Evolutionary conservation across 352 stramenopile genomes (phyloP).

Genomic region (Globisporangium abappressorium): DNA sequence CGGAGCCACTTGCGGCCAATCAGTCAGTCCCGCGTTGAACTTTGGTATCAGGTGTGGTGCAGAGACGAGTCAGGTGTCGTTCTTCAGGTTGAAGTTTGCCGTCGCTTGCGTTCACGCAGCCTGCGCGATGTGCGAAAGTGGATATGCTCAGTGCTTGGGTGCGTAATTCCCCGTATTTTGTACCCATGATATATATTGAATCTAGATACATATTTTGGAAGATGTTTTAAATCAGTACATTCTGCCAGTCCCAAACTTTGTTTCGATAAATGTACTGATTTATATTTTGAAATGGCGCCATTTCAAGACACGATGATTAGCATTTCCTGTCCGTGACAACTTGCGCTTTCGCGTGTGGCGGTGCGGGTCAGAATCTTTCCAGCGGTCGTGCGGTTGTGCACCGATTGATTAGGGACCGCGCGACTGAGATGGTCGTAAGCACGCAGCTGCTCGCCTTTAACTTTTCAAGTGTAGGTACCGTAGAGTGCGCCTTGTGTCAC

Average conservation of each 20-base stretch:
- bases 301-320: not conserved
- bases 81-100: not conserved
- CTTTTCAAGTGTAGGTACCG: not conserved
- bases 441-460: not conserved
- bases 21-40: not conserved
- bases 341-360: not conserved
- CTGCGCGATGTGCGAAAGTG: too few relatives aligned
- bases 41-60: not conserved
- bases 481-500: not conserved
- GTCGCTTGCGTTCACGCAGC: too few relatives aligned
- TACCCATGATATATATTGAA: too few relatives aligned
- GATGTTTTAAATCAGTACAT: not conserved
- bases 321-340: not conserved
- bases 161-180: too few relatives aligned
- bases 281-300: too few relatives aligned
- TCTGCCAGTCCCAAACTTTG: not conserved
- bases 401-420: not conserved
- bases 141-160: too few relatives aligned
- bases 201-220: too few relatives aligned
- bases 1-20: not conserved
- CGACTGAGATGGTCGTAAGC: slow-evolving; percentile 9
- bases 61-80: not conserved
- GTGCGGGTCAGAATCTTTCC: slow-evolving; percentile 3
- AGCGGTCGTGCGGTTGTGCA: not conserved
- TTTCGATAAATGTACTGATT: too few relatives aligned